A percentile compares a stretch with the other conserved stretches of the same genome.
Conservation (phyloP, 2,329 filamentous ascomycete species). For the Penicillium sp. region DNA sequence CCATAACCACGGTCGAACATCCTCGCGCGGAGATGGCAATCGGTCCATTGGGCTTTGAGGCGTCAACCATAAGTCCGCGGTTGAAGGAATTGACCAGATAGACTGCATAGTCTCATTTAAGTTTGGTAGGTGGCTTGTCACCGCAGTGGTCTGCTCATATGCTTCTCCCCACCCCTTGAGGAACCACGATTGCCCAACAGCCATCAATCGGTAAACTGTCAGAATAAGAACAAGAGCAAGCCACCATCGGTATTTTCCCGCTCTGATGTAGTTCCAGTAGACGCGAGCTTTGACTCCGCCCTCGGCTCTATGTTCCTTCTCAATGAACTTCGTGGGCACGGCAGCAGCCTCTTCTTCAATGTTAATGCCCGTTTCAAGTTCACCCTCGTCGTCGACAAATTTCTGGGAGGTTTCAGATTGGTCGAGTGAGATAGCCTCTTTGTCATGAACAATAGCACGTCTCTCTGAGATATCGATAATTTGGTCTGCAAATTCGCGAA, state of each 20-base stretch:
- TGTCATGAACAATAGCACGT: conserved; percentile 53
- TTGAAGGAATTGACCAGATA: conserved; percentile 7
- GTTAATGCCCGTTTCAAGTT: conserved; percentile 29
- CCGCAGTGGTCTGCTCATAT: conserved; percentile 50
- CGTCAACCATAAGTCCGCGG: conserved; percentile 17
- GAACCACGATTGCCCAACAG: conserved; percentile 74
- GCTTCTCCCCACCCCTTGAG: conserved; percentile 85
- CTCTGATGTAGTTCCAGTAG: conserved; percentile 84
- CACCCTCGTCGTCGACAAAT: conserved; percentile 15
- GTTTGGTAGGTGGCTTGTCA: conserved; percentile 18
- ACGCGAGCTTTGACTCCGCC: conserved; percentile 75
- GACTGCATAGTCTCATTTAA: conserved; percentile 11
- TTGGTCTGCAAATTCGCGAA: conserved; percentile 71
- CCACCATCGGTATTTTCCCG: conserved; percentile 78
- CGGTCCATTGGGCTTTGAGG: conserved; percentile 38
- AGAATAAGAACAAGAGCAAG: conserved; percentile 63
- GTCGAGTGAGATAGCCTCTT: conserved; percentile 50
- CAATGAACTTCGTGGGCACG: conserved; percentile 73
- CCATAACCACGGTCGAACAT: conserved; percentile 74
- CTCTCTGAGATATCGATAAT: conserved; percentile 70
- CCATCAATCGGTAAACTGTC: conserved; percentile 62
- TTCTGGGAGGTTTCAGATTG: conserved; percentile 29
- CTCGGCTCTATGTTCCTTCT: conserved; percentile 73
- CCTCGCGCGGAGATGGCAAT: conserved; percentile 66
- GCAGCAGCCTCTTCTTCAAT: conserved; percentile 53